Evolutionary conservation across 1,284 basidiomycete species (phyloP), one percentile per base, ranked within the genome.

Genomic region (Boletus subluridellus): DNA sequence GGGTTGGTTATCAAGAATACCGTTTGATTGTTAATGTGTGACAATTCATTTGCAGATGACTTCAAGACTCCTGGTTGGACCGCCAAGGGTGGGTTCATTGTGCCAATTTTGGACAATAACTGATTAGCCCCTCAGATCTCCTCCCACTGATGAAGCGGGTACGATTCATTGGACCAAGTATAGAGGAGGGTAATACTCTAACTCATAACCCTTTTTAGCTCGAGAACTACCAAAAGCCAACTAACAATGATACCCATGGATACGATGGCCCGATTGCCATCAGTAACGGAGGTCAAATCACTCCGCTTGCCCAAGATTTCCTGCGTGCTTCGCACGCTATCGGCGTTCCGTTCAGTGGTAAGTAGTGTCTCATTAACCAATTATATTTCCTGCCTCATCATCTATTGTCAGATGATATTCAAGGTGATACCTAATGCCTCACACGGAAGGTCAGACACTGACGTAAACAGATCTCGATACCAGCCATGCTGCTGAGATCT

Each of bases 151-250:
- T 89, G 87, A 88, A 88, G 73, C 78, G 86, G 52, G 82, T 79
- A 68, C 57, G 75, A 58, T 3, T 26, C 21, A 7, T 26, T 48
- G 4, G 15, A 28, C n/a, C 11, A 32, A 50, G 17, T 24, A 42
- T 37, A 42, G 12, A 30, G 1, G 11, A 48, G 30, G 41, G 4
- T 52, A 38, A 14, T 38, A 8, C 24, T 41, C 42, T 41, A 32
- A 44, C 35, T 21, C n/a, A 28, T 35, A 17, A 45, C 38, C 52
- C 15, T n/a, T 24, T 47, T 7, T 57, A 84, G 77, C 76, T 88
- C 55, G 86, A 89, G 78, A 87, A 88, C 75, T 89, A 89, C 67
- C 87, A 88, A 76, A 87, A 88, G 74, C 86, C 87, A 4, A 66
- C 58, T 32, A 78, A 78, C 64, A 77, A 77, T 65, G 78, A 85